These are phyloP conservation scores for Inosperma sp. DNA, from an alignment of 768 basidiomycete genomes.

Conservation along the genomic window DNA sequence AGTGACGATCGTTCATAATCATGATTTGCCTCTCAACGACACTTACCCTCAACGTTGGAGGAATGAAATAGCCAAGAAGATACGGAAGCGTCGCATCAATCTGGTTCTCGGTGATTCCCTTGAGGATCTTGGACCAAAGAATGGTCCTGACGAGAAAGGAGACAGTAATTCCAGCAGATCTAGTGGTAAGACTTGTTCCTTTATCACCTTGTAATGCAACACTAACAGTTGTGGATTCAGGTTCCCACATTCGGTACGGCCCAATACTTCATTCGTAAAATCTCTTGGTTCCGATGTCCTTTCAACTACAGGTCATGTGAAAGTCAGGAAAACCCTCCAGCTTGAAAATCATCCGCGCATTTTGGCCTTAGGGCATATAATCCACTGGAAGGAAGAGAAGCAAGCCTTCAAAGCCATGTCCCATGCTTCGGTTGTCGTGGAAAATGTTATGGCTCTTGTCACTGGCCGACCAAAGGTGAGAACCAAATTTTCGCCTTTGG, in stretches of 20 bases:
- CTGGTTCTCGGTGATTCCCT: conserved; percentile 52
- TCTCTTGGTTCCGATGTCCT: conserved; percentile 40
- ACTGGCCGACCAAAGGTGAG: conserved; percentile 40
- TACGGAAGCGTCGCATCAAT: conserved; percentile 43
- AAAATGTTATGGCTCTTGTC: conserved; percentile 49
- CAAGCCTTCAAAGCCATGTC: conserved; percentile 41
- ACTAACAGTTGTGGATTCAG: conserved; percentile 17
- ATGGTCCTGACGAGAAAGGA: conserved; percentile 45
- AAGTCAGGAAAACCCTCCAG: conserved; percentile 55
- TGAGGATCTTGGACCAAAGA: conserved; percentile 38
- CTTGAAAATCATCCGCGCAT: conserved; percentile 46
- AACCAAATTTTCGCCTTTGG: not conserved
- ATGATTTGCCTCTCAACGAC: conserved; percentile 49
- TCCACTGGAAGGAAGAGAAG: conserved; percentile 63
- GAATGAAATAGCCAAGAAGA: conserved; percentile 37
- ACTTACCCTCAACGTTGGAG: conserved; percentile 54
- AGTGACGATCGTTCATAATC: conserved; percentile 60
- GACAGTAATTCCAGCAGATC: conserved; percentile 46
- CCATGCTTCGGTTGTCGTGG: conserved; percentile 46
- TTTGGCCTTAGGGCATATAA: conserved; percentile 63
- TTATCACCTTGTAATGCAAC: not conserved
- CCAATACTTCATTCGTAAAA: conserved; percentile 49
- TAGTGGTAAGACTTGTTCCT: conserved; percentile 44
- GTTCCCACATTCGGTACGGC: conserved; percentile 38
- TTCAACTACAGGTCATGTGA: conserved; percentile 39